These are phyloP conservation scores for Fusarium graminum DNA, from an alignment of 2,329 filamentous ascomycete species.

Conservation along the genomic window DNA sequence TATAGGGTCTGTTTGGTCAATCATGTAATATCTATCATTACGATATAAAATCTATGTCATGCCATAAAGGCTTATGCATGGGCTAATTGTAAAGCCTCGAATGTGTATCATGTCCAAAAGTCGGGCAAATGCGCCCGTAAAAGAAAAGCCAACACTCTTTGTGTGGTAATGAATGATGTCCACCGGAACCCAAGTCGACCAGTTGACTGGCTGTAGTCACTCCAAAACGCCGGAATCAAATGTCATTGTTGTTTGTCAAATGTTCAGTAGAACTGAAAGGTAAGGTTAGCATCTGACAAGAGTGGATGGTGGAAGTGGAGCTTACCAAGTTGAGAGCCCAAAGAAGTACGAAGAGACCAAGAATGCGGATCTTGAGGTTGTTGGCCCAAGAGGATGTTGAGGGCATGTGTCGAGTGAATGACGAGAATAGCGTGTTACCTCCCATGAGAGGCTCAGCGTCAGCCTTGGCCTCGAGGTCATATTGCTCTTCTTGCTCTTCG, in stretches of 20 bases:
- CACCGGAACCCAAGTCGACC: background rate
- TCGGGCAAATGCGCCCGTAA: slow-evolving; percentile 10
- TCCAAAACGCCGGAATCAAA: slow-evolving; percentile 32
- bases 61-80: slow-evolving; percentile 27
- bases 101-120: slow-evolving; percentile 30
- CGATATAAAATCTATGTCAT: slow-evolving; percentile 38
- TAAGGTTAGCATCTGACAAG: background rate
- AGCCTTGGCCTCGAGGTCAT: slow-evolving; percentile 38
- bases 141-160: slow-evolving; percentile 14
- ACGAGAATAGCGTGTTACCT: slow-evolving; percentile 16
- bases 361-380: slow-evolving; percentile 37
- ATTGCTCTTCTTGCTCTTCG: slow-evolving; percentile 18
- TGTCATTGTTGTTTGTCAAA: slow-evolving; percentile 9
- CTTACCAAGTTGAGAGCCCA: slow-evolving; percentile 41
- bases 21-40: slow-evolving; percentile 34
- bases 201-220: slow-evolving; percentile 19
- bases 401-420: slow-evolving; percentile 35
- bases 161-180: slow-evolving; percentile 13
- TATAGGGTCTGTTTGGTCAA: background rate
- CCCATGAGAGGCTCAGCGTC: slow-evolving; percentile 37
- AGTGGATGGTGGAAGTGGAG: fast-evolving
- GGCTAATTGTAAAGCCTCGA: slow-evolving; percentile 16
- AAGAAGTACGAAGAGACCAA: slow-evolving; percentile 37
- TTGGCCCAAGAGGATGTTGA: slow-evolving; percentile 36
- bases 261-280: slow-evolving; percentile 32